Base-by-base conservation (phyloP, 1,284 basidiomycete genomes). In the Puccinia triticina region DNA sequence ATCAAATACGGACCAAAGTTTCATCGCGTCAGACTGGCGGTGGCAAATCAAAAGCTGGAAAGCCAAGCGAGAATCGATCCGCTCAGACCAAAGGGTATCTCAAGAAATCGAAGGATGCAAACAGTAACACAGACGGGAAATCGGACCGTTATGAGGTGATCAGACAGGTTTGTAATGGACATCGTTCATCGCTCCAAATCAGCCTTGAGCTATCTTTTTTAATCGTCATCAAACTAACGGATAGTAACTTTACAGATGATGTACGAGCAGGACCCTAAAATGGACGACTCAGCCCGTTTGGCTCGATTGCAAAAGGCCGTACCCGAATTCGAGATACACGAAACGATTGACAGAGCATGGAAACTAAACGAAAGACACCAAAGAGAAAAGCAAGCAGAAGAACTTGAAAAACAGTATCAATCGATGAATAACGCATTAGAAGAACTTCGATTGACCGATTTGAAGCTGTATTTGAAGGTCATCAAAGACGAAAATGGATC, bases 51-150 rank as follows among this genome's bases (percentile, higher is more conserved):
- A 76, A 75, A 37, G 23, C 79, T 18, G 55, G 59, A 10, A 82
- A 75, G n/a, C 53, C 57, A 48, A 75, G 21, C 59, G 81, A 82
- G 32, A 77, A 77, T 40, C 57, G 81, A 32, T 29, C 73, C 26
- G 81, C 81, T 23, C 81, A 82, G 50, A 57, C 64, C 1, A 82
- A 82, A n/a, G 81, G 81, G 7, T 82, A 82, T 61, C 81, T 82
- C 29, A 82, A 82, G 50, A 82, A 82, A 71, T 12, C 50, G 10
- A 64, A 61, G 53, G 50, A 4, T 5, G 59, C 37, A 64, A 37
- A 57, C 26, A 53, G 73, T 55, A 46, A 29, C 29, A 29, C 48
- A 12, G 77, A 71, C 12, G 64, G 77, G 14, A 71, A 67, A 69
- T 29, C 73, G 5, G 81, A 82, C 43, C 59, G 74, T 8, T 75